A percentile compares a stretch with the other conserved stretches of the same genome.
These are phyloP conservation scores for Encephalitozoon cuniculi DNA, from an alignment of 371 early-diverging fungal species.

Conservation along the genomic window DNA sequence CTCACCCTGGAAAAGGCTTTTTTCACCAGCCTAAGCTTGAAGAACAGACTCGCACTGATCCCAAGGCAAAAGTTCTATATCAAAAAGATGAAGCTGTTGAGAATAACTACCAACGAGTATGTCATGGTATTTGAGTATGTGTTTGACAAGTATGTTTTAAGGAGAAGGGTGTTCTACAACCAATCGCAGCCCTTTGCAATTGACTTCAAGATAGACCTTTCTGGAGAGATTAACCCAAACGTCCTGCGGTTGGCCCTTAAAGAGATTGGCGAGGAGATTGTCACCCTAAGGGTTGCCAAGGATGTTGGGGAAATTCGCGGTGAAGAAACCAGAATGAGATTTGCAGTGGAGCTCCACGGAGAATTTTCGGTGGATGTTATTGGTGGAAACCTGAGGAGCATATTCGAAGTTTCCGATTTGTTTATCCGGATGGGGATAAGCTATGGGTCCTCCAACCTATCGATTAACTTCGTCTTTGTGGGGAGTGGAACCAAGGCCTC, in stretches of 20 bases:
- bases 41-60: not conserved
- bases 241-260: not conserved
- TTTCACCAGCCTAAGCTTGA: not conserved
- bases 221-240: not conserved
- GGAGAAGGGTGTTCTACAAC: conserved; percentile 4
- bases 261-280: not conserved
- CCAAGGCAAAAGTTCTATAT: conserved; percentile 13
- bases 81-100: conserved; percentile 7
- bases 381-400: not conserved
- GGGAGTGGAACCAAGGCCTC: not conserved
- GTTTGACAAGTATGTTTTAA: conserved; percentile 22
- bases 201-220: not conserved
- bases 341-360: not conserved
- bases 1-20: not conserved
- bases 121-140: conserved; percentile 20
- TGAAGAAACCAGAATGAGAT: not conserved
- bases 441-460: not conserved
- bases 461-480: not conserved
- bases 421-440: not conserved
- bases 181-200: not conserved
- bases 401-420: not conserved
- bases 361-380: not conserved
- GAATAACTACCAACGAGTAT: not conserved
- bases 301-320: not conserved
- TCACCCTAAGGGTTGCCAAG: not conserved